These are phyloP conservation scores for Boletus bicolor DNA, from an alignment of 768 basidiomycete genomes.

Conservation along the genomic window DNA sequence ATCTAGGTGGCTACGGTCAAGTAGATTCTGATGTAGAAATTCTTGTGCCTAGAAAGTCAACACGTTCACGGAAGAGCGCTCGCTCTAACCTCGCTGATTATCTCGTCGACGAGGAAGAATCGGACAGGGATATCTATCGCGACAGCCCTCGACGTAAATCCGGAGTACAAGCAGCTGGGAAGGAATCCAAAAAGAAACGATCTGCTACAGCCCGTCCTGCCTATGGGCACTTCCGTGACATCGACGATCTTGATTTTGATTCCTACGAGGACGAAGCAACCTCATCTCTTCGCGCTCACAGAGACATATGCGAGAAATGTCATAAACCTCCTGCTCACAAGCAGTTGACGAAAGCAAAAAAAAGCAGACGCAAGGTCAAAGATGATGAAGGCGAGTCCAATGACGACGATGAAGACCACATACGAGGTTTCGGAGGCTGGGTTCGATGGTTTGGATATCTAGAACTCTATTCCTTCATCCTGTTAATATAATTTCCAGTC, in stretches of 20 bases:
- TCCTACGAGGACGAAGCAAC: constrained; percentile 54
- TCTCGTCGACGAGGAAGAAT: constrained; percentile 26
- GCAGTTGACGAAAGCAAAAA: constrained; percentile 43
- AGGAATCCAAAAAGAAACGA: constrained; percentile 29
- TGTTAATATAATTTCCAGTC: constrained; percentile 38
- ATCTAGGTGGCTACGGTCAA: constrained; percentile 38
- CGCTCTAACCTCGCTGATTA: constrained; percentile 36
- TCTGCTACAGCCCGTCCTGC: constrained; percentile 42
- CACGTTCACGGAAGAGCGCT: constrained; percentile 40
- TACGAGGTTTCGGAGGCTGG: constrained; percentile 69
- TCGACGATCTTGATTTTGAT: constrained; percentile 40
- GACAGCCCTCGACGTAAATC: constrained; percentile 24
- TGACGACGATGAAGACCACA: constrained; percentile 51
- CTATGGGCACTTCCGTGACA: constrained; percentile 45
- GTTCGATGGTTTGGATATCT: constrained; percentile 67
- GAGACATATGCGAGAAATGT: constrained; percentile 71
- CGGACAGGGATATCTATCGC: constrained; percentile 33
- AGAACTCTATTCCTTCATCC: background rate
- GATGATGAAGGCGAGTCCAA: constrained; percentile 42
- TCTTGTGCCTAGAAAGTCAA: constrained; percentile 43
- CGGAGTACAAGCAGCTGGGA: background rate
- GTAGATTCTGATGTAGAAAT: constrained; percentile 26
- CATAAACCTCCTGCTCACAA: constrained; percentile 56
- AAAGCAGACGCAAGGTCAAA: constrained; percentile 39
- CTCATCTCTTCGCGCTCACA: constrained; percentile 56